Conservation (phyloP, 2,329 filamentous ascomycete genomes). For the Diaporthe sp. region DNA sequence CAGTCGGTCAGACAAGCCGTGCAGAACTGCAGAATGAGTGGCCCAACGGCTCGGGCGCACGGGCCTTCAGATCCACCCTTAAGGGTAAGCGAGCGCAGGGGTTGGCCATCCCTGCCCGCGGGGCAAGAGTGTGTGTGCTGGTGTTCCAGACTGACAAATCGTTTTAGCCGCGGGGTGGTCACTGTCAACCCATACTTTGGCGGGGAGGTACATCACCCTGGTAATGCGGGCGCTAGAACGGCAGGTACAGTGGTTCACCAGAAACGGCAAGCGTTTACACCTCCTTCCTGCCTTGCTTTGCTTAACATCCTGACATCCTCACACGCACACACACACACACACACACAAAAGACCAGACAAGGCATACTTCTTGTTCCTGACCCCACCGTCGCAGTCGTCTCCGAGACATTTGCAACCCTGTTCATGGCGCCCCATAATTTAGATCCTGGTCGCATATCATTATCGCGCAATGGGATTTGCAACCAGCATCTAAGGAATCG, state of each 20-base stretch:
- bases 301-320: too few relatives aligned
- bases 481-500: not conserved
- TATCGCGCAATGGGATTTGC: conserved; percentile 18
- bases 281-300: too few relatives aligned
- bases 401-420: conserved; percentile 6
- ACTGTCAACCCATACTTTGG: not conserved
- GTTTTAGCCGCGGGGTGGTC: conserved; percentile 17
- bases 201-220: not conserved
- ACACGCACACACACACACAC: too few relatives aligned
- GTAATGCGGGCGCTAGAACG: not conserved
- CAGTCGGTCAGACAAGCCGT: conserved; percentile 11
- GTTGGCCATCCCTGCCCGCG: conserved; percentile 5
- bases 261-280: conserved; percentile 36
- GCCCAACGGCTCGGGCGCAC: conserved; percentile 15
- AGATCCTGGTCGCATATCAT: conserved; percentile 20
- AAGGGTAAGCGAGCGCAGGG: conserved; percentile 21
- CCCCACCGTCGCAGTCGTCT: not conserved
- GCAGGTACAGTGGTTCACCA: conserved; percentile 18
- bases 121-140: not conserved
- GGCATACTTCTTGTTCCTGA: not conserved
- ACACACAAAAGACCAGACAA: not conserved
- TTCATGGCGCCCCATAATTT: not conserved
- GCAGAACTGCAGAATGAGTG: conserved; percentile 16
- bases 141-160: conserved; percentile 18
- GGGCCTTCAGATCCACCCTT: conserved; percentile 19